Evolutionary conservation across 305 asterid genomes (phyloP).

Genomic region (Andrographis paniculata): DNA sequence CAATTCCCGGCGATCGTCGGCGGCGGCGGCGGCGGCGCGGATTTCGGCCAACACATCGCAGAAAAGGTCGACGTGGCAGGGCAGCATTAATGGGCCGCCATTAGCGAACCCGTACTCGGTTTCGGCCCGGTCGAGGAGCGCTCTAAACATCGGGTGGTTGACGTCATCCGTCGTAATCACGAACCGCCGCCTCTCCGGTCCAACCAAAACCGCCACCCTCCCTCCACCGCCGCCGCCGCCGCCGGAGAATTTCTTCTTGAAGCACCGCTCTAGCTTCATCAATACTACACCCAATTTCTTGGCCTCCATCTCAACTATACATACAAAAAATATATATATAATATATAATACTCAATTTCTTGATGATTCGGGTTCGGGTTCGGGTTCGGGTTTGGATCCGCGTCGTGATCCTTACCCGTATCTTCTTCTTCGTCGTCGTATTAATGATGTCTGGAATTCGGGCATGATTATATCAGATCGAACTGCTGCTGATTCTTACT

Average conservation of each 20-base stretch:
- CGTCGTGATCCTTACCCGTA: too few species aligned
- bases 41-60: conserved; percentile 38
- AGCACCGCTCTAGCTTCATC: neutral
- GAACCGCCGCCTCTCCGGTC: conserved; percentile 38
- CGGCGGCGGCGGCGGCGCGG: conserved; percentile 28
- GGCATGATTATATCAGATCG: too few species aligned
- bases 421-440: too few species aligned
- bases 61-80: conserved; percentile 54
- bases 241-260: conserved; percentile 20
- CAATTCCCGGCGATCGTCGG: conserved; percentile 4
- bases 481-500: too few species aligned
- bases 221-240: conserved; percentile 30
- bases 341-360: too few species aligned
- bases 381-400: too few species aligned
- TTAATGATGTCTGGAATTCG: too few species aligned
- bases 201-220: conserved; percentile 52
- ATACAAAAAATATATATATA: too few species aligned
- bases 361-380: too few species aligned
- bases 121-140: conserved; percentile 58
- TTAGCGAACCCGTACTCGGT: conserved; percentile 42
- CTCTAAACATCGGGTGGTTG: conserved; percentile 51
- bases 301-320: neutral
- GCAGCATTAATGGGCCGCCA: conserved; percentile 46
- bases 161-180: conserved; percentile 34
- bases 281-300: neutral